Percentiles rank a stretch among this genome's conserved stretches.
These are phyloP conservation scores for Aspergillus sp. DNA, from an alignment of 2,329 filamentous ascomycete species.

Conservation along the genomic window DNA sequence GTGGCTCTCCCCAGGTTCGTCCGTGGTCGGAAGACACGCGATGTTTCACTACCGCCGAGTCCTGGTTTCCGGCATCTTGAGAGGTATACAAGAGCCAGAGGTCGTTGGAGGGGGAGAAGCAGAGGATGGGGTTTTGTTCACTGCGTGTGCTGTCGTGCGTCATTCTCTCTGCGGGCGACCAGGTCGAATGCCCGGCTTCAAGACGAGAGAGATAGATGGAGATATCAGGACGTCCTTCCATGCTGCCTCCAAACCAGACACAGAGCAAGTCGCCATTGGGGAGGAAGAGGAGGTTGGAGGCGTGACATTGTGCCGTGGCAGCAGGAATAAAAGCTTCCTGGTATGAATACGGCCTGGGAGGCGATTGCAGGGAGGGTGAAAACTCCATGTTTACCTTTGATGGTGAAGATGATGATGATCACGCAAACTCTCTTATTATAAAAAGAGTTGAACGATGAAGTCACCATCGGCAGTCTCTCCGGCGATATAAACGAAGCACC, in stretches of 20 bases:
- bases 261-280: slow-evolving; percentile 39
- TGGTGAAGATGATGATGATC: no score
- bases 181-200: slow-evolving; percentile 20
- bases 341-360: slow-evolving; percentile 2
- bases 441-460: no score
- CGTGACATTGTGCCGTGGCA: slow-evolving; percentile 41
- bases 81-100: slow-evolving; percentile 44
- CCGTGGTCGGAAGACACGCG: slow-evolving; percentile 33
- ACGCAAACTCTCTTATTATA: no score
- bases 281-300: slow-evolving; percentile 41
- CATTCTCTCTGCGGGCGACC: slow-evolving; percentile 32
- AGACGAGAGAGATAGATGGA: slow-evolving; percentile 40
- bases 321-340: slow-evolving; percentile 28
- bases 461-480: no score
- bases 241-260: slow-evolving; percentile 44
- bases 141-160: slow-evolving; percentile 37
- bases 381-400: neutral
- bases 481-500: no score
- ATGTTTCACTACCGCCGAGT: slow-evolving; percentile 36
- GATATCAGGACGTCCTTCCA: slow-evolving; percentile 43
- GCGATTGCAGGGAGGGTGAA: no score
- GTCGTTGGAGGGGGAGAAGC: slow-evolving; percentile 30
- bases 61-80: slow-evolving; percentile 42
- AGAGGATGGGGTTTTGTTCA: slow-evolving; percentile 44
- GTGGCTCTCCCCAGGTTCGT: slow-evolving; percentile 31